phyloP scores from a whole-genome alignment of 495 filamentous ascomycete genomes.

The Penicillium desertorum region DNA sequence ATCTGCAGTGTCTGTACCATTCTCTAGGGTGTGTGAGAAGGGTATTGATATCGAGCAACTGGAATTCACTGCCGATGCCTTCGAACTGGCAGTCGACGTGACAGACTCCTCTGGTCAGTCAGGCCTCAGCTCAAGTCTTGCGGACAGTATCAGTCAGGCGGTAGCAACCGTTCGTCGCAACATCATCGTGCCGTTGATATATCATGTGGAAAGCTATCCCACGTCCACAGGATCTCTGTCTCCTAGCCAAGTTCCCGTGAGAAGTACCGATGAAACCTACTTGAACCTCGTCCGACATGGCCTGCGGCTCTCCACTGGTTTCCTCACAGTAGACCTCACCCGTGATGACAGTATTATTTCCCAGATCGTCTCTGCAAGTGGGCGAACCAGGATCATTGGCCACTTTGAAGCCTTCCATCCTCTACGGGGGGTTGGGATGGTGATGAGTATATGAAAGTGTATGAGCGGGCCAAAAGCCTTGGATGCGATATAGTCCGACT shows the following conservation, averaged over 20 bases:
- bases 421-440: conserved; percentile 44
- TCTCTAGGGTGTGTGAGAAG: conserved; percentile 58
- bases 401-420: conserved; percentile 53
- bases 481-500: conserved; percentile 53
- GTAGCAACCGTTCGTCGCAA: conserved; percentile 63
- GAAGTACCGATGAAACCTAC: conserved; percentile 49
- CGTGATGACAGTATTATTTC: conserved; percentile 53
- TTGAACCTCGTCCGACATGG: conserved; percentile 63
- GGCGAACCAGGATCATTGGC: conserved; percentile 66
- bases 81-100: conserved; percentile 65
- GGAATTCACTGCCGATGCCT: conserved; percentile 64
- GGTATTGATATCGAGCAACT: conserved; percentile 61
- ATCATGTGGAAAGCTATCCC: conserved; percentile 43
- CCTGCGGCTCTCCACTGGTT: conserved; percentile 67
- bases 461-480: conserved; percentile 44
- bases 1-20: conserved; percentile 58
- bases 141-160: conserved; percentile 52
- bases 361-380: conserved; percentile 56
- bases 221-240: conserved; percentile 21
- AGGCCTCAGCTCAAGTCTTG: conserved; percentile 38
- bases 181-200: conserved; percentile 56
- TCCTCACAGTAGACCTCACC: conserved; percentile 64
- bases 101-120: conserved; percentile 28
- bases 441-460: conserved; percentile 33
- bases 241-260: conserved; percentile 19